A percentile compares a stretch with the other conserved stretches of the same genome.
Conservation (phyloP, 2,329 filamentous ascomycete species). For the Verticillium klebahnii region DNA sequence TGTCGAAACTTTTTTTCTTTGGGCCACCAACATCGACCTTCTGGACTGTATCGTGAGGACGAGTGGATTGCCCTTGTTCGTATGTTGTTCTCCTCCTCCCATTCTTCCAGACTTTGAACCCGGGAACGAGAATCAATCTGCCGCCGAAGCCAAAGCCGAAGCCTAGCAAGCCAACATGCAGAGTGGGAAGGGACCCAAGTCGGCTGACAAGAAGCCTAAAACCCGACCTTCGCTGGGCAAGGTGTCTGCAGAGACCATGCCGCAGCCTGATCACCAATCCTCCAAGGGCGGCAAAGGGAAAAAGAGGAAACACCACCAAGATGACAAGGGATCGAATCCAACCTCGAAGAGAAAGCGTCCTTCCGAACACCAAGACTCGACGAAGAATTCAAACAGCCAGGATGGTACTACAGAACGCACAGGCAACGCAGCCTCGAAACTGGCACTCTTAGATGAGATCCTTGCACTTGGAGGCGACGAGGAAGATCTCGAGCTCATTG, state of each 20-base stretch:
- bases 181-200: neutral
- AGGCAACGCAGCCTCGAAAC: neutral
- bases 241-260: neutral
- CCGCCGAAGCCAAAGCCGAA: neutral
- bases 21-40: constrained; percentile 6
- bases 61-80: neutral
- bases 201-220: neutral
- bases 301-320: constrained; percentile 6
- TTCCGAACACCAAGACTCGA: constrained; percentile 49
- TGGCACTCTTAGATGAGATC: constrained; percentile 50
- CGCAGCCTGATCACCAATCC: neutral
- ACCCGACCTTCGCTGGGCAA: neutral
- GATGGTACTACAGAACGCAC: neutral
- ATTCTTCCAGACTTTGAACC: no score
- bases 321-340: neutral
- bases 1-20: constrained; percentile 2
- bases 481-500: constrained; percentile 58
- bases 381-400: constrained; percentile 34
- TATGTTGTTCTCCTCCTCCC: neutral
- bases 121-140: neutral
- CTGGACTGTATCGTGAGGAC: neutral
- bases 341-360: neutral
- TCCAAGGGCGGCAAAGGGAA: neutral
- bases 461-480: constrained; percentile 61
- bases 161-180: neutral